Base-by-base conservation (phyloP, 2,329 filamentous ascomycete species). In the Nemania abortiva region DNA sequence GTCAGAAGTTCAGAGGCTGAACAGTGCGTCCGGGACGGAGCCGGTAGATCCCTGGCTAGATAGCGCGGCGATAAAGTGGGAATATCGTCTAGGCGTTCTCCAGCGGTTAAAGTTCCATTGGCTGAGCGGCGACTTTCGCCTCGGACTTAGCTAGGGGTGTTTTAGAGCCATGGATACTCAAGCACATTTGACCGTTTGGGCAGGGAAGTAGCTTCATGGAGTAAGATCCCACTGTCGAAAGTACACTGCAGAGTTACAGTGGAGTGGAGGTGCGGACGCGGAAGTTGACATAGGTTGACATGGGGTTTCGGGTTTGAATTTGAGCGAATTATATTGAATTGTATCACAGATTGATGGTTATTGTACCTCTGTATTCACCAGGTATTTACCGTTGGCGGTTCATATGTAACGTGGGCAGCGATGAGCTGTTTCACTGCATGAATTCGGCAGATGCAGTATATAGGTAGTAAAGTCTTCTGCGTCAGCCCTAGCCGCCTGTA, bases 241-340 rank as follows among this genome's bases (percentile, higher is more conserved):
- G 62, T 56, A n/a, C 65, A 62, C 1, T 69, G 65, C 69, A 70
- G 56, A 62, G 66, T 65, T 18, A 49, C 49, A 63, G 53, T 60
- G 50, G 39, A 15, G 39, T 31, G n/a, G 58, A 52, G 49, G 11
- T 52, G 49, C 27, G 49, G 18, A 55, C n/a, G 24, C 11, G 49
- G 37, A 52, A 18, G 9, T 27, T 20, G 22, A 52, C 52, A 9
- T 27, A 5, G 24, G 15, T 29, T 18, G 31, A n/a, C 29, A 52
- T 27, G 29, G 34, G 62, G 20, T 13, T 45, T 53, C 42, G 20
- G 29, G 31, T 29, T 18, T n/a, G 47, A 49, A 29, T 50, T 15
- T n/a, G 47, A 34, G 53, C 24, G 59, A 42, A 9, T 42, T 54
- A 6, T 3, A 37, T 37, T 37, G 34, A 27, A 13, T 52, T 3